Evolutionary conservation across 768 basidiomycete species (phyloP), one percentile per base, ranked within the genome.

Genomic region (Lyophyllum semitale): DNA sequence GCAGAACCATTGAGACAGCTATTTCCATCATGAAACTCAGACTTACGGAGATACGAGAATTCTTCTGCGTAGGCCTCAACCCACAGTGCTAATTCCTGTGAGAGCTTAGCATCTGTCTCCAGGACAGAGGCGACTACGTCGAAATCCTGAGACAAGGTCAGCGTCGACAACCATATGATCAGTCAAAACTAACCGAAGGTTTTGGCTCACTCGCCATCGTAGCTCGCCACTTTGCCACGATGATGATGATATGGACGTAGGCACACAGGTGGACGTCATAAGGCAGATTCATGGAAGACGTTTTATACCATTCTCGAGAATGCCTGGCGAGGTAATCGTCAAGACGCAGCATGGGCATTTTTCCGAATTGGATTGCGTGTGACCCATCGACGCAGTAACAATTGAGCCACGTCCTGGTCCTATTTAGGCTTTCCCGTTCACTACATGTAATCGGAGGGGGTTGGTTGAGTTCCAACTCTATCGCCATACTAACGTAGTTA

Each of bases 321-420:
- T 77, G 75, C 8, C 82, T 74, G 32, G 87, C 84, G 38, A 82
- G 60, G 46, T 75, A 79, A 66, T 89, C 85, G 62, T 90, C 85
- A 29, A 84, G 74, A 35, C 72, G 73, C 15, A 90, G 73, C 73
- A 87, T 85, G 42, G 84, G 83, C 41, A 85, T 80, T 63, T 89
- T 91, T 11, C 89, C 89, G 63, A 87, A 86, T 65, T 91, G 84
- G 42, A 85, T 84, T n/a, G 87, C 83, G 62, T 87, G 79, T 30
- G 87, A 88, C 6, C 84, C 83, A 64, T 93, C 91, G 51, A 88
- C 81, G 59, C 87, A 85, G 66, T 83, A 89, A 66, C 87, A 90
- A 63, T 84, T 84, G 51, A 91, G 73, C 88, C 89, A 91, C 23
- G 85, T 87, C 55, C 91, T 76, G 25, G 83, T 83, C 37, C 88